A percentile compares a stretch with the other conserved stretches of the same genome.
phyloP scores from a whole-genome alignment of 1,284 basidiomycete genomes.

The Ustilago nuda region DNA sequence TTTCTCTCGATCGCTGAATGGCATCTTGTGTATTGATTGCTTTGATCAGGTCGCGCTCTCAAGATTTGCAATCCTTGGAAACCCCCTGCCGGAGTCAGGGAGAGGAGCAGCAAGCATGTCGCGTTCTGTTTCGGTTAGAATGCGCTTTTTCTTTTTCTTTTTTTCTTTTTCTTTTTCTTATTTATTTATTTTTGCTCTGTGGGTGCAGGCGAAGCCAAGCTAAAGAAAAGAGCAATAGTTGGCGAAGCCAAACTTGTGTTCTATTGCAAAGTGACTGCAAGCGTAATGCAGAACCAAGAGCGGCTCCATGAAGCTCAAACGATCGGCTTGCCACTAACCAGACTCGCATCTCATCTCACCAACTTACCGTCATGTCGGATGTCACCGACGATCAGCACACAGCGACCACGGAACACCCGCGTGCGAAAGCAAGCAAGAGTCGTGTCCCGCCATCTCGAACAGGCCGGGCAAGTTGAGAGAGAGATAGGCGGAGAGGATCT shows the following conservation, averaged over 20 bases:
- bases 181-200: neutral
- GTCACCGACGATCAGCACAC: too few species aligned
- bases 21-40: neutral
- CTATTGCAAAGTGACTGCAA: slow-evolving; percentile 2
- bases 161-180: neutral
- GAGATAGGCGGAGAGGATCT: neutral
- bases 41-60: neutral
- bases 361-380: neutral
- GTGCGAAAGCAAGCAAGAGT: slow-evolving; percentile 4
- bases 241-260: neutral
- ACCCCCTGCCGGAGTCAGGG: slow-evolving; percentile 14
- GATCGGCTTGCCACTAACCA: neutral
- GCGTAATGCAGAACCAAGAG: neutral
- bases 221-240: neutral
- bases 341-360: neutral
- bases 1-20: neutral
- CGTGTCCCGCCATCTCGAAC: neutral
- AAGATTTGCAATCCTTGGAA: neutral
- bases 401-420: neutral
- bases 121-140: neutral
- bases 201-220: slow-evolving; percentile 1
- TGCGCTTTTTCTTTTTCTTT: too few species aligned
- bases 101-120: neutral
- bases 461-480: neutral
- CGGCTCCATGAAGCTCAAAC: neutral